Evolutionary conservation across 495 filamentous ascomycete species (phyloP), one percentile per base, ranked within the genome.

Genomic region (Tuber borchii): DNA sequence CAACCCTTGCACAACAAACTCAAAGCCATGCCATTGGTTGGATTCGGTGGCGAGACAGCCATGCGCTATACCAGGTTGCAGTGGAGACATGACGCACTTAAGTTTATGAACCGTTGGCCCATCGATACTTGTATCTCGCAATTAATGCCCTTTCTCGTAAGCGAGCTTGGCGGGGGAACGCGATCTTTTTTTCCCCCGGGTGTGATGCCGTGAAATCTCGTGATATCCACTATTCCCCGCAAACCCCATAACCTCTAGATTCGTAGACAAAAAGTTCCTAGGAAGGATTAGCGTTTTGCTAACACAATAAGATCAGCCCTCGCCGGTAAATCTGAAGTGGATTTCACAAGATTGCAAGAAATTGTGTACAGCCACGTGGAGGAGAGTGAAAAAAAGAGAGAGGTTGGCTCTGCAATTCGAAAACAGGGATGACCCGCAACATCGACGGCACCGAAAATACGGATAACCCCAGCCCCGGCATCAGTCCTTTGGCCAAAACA

Each of bases 1-100:
- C 56, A 34, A 65, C 17, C 56, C 56, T 65, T 65, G 26, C 14
- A 34, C 31, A 31, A 34, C 56, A 34, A 65, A 26, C 26, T 26
- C 56, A 4, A 65, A 8, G 17, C 26, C 56, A 34, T 65, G 26
- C 56, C n/a, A 65, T 65, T 65, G 56, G 56, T 14, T 65, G 26
- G 12, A 16, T 34, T 34, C 56, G 56, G 14, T 65, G 56, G 16
- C 16, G 26, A 34, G 26, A 34, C 26, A 4, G 51, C 51, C 56
- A 34, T 65, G 22, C 10, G 51, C 51, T 61, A 26, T 61, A n/a
- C 51, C n/a, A 26, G 51, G n/a, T 61, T 31, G 51, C n/a, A 17
- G 56, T 65, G 17, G 56, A 61, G 51, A 65, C 56, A 65, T 65
- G 56, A 65, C 56, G 56, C 26, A 65, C 56, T 61, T 10, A 65